Evolutionary conservation across 805 yeast species (phyloP), one percentile per base, ranked within the genome.

Genomic region (Candida vartiovaarae): DNA sequence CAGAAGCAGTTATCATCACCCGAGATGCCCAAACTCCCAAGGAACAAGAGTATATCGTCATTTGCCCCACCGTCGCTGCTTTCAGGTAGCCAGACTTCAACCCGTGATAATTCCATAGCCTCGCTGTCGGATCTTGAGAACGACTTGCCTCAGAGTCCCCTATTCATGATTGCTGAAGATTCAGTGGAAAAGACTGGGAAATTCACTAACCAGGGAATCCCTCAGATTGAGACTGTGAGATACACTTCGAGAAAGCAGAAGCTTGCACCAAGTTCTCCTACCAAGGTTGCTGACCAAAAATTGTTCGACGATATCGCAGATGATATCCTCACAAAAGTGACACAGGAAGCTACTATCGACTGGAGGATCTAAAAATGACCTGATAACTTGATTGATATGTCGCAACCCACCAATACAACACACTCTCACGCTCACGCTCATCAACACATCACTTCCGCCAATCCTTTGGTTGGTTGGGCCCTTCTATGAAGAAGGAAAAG

Each of bases 221-320:
- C 8, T 2, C 28, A 26, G 33, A 26, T 46, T 11, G 49, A n/a
- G 36, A 44, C 36, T 38, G 36, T 39, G 31, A 36, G 37, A n/a
- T 45, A 49, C 40, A 36, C 37, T 28, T 8, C 41, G 6, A 11
- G 38, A 10, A 47, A 36, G 41, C 44, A 39, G 23, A 44, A 45
- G 31, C 23, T 29, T 4, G 36, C 15, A 5, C 29, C 41, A 5
- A 4, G 32, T 6, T 26, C 36, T 24, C 32, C 36, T 8, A 39
- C 41, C 8, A 39, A 32, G 27, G 28, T 33, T n/a, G 8, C 15
- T n/a, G 49, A 50, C n/a, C 51, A 53, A 4, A 41, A 48, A 23
- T 32, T 47, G 20, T 51, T 50, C 33, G 62, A 57, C 41, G 51
- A 52, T 11, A 52, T 57, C 32, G 62, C 62, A 3, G 56, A 55